phyloP scores from a whole-genome alignment of 2,329 filamentous ascomycete genomes.

The Botrytis deweyae region DNA sequence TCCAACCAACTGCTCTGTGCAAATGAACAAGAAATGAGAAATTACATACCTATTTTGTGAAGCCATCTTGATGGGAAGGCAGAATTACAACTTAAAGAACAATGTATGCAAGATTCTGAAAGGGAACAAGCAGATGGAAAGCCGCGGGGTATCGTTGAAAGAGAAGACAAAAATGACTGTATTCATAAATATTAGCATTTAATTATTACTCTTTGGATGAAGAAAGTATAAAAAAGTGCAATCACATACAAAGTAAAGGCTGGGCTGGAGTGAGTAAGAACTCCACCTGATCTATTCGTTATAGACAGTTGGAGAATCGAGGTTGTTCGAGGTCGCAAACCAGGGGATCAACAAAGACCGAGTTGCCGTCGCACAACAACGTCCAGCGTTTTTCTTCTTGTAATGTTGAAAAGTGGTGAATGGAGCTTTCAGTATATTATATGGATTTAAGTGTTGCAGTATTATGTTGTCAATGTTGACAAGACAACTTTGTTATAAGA shows the following conservation, averaged over 20 bases:
- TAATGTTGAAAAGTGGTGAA: not conserved
- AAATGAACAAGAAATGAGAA: constrained; percentile 20
- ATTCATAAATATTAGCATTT: constrained; percentile 10
- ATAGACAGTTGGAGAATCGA: not conserved
- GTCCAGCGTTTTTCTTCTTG: constrained; percentile 10
- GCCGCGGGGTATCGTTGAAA: constrained; percentile 37
- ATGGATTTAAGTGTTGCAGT: not conserved
- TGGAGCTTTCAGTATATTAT: not conserved
- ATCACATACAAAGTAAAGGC: constrained; percentile 18
- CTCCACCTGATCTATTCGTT: constrained; percentile 8
- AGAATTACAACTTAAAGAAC: constrained; percentile 26
- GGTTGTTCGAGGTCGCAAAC: constrained; percentile 7
- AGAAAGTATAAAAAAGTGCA: not conserved
- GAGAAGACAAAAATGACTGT: constrained; percentile 24
- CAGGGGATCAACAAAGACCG: not conserved
- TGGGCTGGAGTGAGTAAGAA: not conserved
- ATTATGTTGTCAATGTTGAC: not conserved
- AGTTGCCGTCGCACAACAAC: constrained; percentile 12
- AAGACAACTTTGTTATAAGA: not conserved
- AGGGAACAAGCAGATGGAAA: constrained; percentile 23
- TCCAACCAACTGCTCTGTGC: constrained; percentile 27
- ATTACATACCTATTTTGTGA: constrained; percentile 38
- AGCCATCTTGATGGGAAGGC: constrained; percentile 34
- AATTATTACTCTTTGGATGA: not conserved
- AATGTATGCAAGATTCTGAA: constrained; percentile 17